phyloP scores from a whole-genome alignment of 371 early-diverging fungal species.

The Mucor plumbeus region DNA sequence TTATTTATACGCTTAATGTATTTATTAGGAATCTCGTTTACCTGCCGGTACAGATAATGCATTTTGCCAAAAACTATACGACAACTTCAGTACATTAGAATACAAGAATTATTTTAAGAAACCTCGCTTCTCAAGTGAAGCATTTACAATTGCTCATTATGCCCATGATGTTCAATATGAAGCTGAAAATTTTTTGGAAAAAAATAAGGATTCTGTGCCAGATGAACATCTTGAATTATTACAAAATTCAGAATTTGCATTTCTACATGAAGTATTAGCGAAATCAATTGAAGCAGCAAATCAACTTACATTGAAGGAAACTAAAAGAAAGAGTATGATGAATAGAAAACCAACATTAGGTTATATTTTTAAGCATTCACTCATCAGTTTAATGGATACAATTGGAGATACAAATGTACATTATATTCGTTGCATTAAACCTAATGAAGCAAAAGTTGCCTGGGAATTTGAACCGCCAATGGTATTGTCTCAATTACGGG shows the following conservation, averaged over 20 bases:
- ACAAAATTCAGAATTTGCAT: slow-evolving; percentile 70
- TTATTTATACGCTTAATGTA: not conserved
- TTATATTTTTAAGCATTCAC: slow-evolving; percentile 71
- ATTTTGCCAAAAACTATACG: slow-evolving; percentile 87
- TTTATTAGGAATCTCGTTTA: slow-evolving; percentile 75
- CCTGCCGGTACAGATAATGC: slow-evolving; percentile 88
- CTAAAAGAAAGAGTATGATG: slow-evolving; percentile 57
- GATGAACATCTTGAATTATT: slow-evolving; percentile 88
- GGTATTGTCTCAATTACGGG: slow-evolving; percentile 95
- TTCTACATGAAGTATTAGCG: slow-evolving; percentile 74
- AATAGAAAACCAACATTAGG: slow-evolving; percentile 86
- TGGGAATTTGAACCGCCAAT: slow-evolving; percentile 90
- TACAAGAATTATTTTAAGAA: slow-evolving; percentile 84
- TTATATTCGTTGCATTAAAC: slow-evolving; percentile 98
- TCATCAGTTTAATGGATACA: slow-evolving; percentile 92
- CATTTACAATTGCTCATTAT: slow-evolving; percentile 90
- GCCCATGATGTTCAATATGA: slow-evolving; percentile 92
- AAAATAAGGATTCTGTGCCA: slow-evolving; percentile 98
- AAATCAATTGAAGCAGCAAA: slow-evolving; percentile 56
- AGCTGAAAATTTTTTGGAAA: slow-evolving; percentile 95
- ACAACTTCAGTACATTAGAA: slow-evolving; percentile 71
- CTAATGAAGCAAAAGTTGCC: slow-evolving; percentile 90
- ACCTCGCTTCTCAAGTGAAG: slow-evolving; percentile 84
- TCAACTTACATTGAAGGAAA: slow-evolving; percentile 33
- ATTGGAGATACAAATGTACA: slow-evolving; percentile 91